phyloP scores from a whole-genome alignment of 2,329 filamentous ascomycete genomes.

The Teratosphaeria nubilosa region DNA sequence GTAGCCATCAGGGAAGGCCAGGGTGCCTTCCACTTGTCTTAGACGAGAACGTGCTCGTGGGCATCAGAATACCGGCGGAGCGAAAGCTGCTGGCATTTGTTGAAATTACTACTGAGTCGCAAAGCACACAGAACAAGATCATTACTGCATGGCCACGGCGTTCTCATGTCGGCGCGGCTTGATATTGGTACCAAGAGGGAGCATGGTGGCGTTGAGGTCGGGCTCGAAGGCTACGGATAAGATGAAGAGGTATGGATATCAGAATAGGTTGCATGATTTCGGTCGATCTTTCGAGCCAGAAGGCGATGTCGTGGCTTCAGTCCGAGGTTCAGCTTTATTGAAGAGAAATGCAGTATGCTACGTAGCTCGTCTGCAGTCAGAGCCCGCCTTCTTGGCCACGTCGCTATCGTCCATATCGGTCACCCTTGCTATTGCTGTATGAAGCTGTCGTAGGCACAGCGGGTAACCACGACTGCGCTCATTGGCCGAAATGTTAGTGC shows the following conservation, averaged over 20 bases:
- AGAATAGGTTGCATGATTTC: background rate
- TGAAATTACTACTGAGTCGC: background rate
- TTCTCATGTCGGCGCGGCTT: background rate
- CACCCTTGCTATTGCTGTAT: background rate
- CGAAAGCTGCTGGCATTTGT: background rate
- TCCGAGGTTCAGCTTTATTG: background rate
- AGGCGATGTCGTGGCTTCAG: background rate
- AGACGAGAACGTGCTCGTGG: background rate
- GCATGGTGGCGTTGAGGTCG: background rate
- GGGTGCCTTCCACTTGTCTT: constrained; percentile 79
- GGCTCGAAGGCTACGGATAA: background rate
- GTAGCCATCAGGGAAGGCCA: constrained; percentile 91
- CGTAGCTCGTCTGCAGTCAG: background rate
- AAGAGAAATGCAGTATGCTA: background rate
- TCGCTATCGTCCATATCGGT: background rate
- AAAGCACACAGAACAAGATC: background rate
- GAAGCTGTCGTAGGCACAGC: background rate
- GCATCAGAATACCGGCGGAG: background rate
- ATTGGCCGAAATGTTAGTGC: background rate
- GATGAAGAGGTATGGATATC: background rate
- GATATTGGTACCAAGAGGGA: background rate
- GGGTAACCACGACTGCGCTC: background rate
- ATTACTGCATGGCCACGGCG: background rate
- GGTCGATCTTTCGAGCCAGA: background rate
- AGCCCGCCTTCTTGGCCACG: background rate